These are phyloP conservation scores for Stenogyne calaminthoides DNA, from an alignment of 305 asterid genomes.

Conservation along the genomic window DNA sequence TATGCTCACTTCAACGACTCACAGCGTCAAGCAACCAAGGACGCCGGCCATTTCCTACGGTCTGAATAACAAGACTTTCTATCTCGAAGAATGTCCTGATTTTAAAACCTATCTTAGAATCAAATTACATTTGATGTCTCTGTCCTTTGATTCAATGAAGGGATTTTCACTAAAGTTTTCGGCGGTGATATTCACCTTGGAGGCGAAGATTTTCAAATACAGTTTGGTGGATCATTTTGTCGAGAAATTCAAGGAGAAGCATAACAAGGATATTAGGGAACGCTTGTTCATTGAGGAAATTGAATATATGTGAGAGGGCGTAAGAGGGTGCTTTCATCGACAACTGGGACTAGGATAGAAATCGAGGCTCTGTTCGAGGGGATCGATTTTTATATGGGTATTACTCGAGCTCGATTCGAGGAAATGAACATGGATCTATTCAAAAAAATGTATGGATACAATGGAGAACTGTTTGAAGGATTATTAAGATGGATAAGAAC, in stretches of 20 bases:
- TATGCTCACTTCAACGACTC: slow-evolving; percentile 60
- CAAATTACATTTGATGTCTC: slow-evolving; percentile 65
- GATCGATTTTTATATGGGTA: slow-evolving; percentile 56
- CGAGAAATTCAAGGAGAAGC: not conserved
- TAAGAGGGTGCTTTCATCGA: slow-evolving; percentile 65
- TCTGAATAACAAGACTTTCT: slow-evolving; percentile 54
- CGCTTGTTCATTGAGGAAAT: slow-evolving; percentile 50
- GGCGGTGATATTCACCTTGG: no score
- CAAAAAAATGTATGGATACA: slow-evolving; percentile 47
- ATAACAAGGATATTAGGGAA: slow-evolving; percentile 62
- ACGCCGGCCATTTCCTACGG: slow-evolving; percentile 76
- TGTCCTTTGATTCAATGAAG: slow-evolving; percentile 36
- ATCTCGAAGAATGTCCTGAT: slow-evolving; percentile 54
- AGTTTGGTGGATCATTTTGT: no score
- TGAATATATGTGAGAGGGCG: slow-evolving; percentile 61
- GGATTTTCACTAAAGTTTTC: no score
- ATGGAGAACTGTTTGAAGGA: slow-evolving; percentile 62
- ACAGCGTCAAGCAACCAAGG: slow-evolving; percentile 40
- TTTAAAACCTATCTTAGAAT: slow-evolving; percentile 25
- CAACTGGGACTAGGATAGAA: slow-evolving; percentile 63
- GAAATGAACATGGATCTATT: slow-evolving; percentile 68
- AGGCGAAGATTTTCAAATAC: no score
- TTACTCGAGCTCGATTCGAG: slow-evolving; percentile 63
- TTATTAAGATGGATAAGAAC: slow-evolving; percentile 37
- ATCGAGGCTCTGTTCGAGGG: slow-evolving; percentile 61